Base-by-base conservation (phyloP, 1,139 yeast genomes). In the Candida sp. region DNA sequence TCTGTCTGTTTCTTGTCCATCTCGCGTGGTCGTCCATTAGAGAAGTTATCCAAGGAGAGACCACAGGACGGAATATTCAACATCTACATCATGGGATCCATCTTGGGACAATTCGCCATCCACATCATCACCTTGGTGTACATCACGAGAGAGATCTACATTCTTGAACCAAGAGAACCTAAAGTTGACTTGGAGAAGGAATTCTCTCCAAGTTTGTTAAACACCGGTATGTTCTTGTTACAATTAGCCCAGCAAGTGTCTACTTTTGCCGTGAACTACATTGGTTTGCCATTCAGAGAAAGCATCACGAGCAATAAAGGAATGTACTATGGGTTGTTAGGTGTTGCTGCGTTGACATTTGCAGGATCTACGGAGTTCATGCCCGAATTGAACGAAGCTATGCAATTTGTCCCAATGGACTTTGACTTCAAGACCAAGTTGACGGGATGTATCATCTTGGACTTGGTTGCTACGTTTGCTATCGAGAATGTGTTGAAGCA, bases 61-160 rank as follows among this genome's bases (percentile, higher is more conserved):
- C 99, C 99, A 37, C 99, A 93, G 74, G 96, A 96, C 44, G 98
- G 98, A 54, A 96, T 94, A 58, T 96, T 96, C 80, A 94, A 93
- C 71, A 80, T 78, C 57, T 94, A 94, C 73, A 94, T 93, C 62
- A 93, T 94, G 97, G 99, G 99, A 3, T 93, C 98, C 1, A 93
- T 94, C 60, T 77, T 94, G 59, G 96, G 98, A 39, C 99, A 94
- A 73, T 96, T 94, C 80, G 96, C 96, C 12, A 84, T 94, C 59
- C 99, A 94, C 68, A 88, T 94, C 60, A 73, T 78, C 43, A 85
- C 98, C 5, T 81, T 94, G 74, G 73, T 94, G 55, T 92, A 91
- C 67, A 85, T 94, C 58, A 89, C 97, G 22, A 73, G 78, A 50
- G 96, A 90, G 70, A 93, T 92, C 46, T 92, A 93, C 68, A 79